Base-by-base conservation (phyloP, 2,329 filamentous ascomycete species). In the Pleoardoris graminearum region DNA sequence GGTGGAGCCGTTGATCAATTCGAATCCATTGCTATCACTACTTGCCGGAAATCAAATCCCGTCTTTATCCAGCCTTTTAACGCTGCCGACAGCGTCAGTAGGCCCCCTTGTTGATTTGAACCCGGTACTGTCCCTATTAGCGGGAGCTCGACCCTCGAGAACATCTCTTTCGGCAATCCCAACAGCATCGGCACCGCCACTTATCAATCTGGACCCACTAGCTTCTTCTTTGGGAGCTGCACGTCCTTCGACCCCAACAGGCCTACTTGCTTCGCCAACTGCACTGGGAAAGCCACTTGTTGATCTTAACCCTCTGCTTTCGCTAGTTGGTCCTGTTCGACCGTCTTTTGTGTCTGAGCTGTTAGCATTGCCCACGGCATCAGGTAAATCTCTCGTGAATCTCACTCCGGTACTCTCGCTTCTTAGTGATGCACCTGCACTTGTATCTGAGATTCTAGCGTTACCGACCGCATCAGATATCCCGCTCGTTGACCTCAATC, bases 401-500 rank as follows among this genome's bases (percentile, higher is more conserved):
- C 17, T 46, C 12, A 22, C 23, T n/a, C 29, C 21, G 4, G 2
- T 22, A 8, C 7, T 46, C 29, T 46, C 32, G 14, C 7, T 23
- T 21, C 8, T 39, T 7, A 14, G 2, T 6, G 21, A 23, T 4
- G 1, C 14, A 11, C 36, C 36, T 39, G 11, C 36, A 23, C 23
- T 43, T 11, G 39, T 17, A 30, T 43, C 39, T 14, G 39, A 21
- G n/a, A 14, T 43, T 10, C 12, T 30, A 4, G 23, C 39, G 12
- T 39, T 29, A 22, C 27, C 49, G n/a, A 35, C 27, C 11, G 7
- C 27, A n/a, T 14, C 33, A 21, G 27, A 25, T 36, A 12, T 10
- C 27, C 42, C 43, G 21, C 16, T 47, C 25, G 30, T 47, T 23
- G 36, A 47, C 25, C 43, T 51, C 23, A 17, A 21, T 19, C 42